Evolutionary conservation across 108 stramenopile species (phyloP), one percentile per base, ranked within the genome.

Genomic region (Cylindrotheca fusiformis): DNA sequence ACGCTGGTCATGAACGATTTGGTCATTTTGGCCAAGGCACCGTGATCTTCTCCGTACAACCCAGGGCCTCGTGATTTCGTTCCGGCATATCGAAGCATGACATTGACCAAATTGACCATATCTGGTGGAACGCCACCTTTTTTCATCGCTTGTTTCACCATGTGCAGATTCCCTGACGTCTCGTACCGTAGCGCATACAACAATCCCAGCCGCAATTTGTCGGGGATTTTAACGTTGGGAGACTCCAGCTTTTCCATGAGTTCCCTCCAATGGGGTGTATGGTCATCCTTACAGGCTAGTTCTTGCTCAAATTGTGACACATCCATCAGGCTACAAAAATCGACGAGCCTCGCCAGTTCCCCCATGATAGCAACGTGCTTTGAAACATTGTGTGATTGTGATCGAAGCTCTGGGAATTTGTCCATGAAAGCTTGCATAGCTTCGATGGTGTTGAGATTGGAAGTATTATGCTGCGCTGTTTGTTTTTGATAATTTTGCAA

Each of bases 351-450:
- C 2, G 92, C 90, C 53, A 99, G 68, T 63, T 99, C 99, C 46
- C 94, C 90, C 87, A 99, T 92, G 18, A 99, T 84, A 12, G 99
- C 97, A 23, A 99, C 97, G 76, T 98, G 97, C 71, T 98, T 98
- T 17, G 85, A 84, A 0, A 97, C 94, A 51, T 86, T 96, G 61
- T 94, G 89, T 14, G 82, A 80, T 63, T 85, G 71, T 26, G 85
- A 83, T 36, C 96, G 68, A 57, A 99, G 77, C 52, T 95, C 95
- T 0, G 99, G 99, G 65, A 93, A 98, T 55, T 95, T 85, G 57
- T 99, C 97, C 87, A 99, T 94, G 63, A 99, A 99, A 8, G 71
- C 63, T 67, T 98, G 99, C 98, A 99, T 99, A 65, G 97, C 99
- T 71, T 98, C 99, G 62, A 99, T 96, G 8, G 81, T 85, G 31